A percentile compares a stretch with the other conserved stretches of the same genome.
Conservation (phyloP, 345 rosid genomes). For the Populus deltoides region DNA sequence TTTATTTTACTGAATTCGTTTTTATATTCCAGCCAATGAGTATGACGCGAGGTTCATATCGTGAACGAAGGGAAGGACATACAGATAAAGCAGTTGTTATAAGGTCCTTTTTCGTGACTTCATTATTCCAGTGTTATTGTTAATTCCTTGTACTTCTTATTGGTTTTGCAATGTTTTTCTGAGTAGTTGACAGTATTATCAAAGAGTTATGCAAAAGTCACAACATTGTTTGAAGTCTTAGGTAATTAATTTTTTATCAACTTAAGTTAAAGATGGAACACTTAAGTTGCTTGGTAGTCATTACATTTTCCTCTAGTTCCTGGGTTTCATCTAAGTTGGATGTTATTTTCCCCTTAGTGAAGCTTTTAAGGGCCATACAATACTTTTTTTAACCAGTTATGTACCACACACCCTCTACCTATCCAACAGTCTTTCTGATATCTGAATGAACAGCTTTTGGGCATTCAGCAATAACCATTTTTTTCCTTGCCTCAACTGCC, state of each 20-base stretch:
- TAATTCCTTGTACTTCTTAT: background rate
- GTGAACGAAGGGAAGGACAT: constrained; percentile 80
- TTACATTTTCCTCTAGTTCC: background rate
- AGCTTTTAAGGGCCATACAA: background rate
- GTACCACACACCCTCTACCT: too few species aligned
- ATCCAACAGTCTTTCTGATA: too few species aligned
- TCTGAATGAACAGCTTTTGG: too few species aligned
- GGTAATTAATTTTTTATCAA: background rate
- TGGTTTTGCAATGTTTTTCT: background rate
- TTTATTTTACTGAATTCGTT: constrained; percentile 23
- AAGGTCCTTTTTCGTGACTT: constrained; percentile 43
- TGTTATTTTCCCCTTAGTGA: background rate
- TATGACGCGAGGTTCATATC: constrained; percentile 71
- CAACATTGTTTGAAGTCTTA: background rate
- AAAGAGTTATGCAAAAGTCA: background rate
- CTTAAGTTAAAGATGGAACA: background rate
- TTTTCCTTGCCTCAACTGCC: too few species aligned
- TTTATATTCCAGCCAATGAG: constrained; percentile 77
- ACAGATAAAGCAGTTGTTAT: constrained; percentile 81
- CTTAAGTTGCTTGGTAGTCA: background rate
- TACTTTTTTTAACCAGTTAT: too few species aligned
- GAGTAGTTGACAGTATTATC: background rate
- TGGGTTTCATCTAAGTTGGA: background rate
- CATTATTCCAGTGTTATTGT: background rate
- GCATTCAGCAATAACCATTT: too few species aligned